Evolutionary conservation across 2,329 filamentous ascomycete species (phyloP).

Genomic region (Zymoseptoria pseudotritici): DNA sequence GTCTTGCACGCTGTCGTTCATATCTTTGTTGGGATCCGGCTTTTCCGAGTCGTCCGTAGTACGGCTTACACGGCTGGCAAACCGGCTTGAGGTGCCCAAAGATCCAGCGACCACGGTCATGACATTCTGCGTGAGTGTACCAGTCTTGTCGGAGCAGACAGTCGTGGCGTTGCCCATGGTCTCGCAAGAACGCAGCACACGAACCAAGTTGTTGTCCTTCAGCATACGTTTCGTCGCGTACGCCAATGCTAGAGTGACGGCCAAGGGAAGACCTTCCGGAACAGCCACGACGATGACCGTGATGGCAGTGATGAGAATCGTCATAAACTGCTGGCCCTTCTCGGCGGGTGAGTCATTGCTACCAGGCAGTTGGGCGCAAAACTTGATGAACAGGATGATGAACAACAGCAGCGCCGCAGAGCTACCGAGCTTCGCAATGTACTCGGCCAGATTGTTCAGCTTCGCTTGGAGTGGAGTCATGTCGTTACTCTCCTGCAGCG

Average conservation of each 20-base stretch:
- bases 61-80: slow-evolving; percentile 38
- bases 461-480: slow-evolving; percentile 73
- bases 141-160: slow-evolving; percentile 74
- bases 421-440: slow-evolving; percentile 72
- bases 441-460: slow-evolving; percentile 67
- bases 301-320: slow-evolving; percentile 57
- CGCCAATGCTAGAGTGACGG: slow-evolving; percentile 60
- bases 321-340: slow-evolving; percentile 66
- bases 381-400: slow-evolving; percentile 77
- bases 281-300: slow-evolving; percentile 64
- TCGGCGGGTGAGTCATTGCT: slow-evolving; percentile 52
- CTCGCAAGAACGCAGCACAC: slow-evolving; percentile 59
- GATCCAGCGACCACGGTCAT: slow-evolving; percentile 71
- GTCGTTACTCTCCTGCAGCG: slow-evolving; percentile 66
- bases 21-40: slow-evolving; percentile 19
- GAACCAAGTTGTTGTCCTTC: slow-evolving; percentile 64
- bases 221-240: slow-evolving; percentile 62
- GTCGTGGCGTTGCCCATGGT: slow-evolving; percentile 67
- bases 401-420: slow-evolving; percentile 73
- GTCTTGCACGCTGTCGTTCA: slow-evolving; percentile 37
- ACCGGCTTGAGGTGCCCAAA: slow-evolving; percentile 52
- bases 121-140: slow-evolving; percentile 66
- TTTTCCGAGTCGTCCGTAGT: slow-evolving; percentile 14
- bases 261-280: slow-evolving; percentile 58
- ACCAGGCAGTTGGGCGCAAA: slow-evolving; percentile 59